Conservation (phyloP, 495 filamentous ascomycete genomes). For the Penicillium parvum region DNA sequence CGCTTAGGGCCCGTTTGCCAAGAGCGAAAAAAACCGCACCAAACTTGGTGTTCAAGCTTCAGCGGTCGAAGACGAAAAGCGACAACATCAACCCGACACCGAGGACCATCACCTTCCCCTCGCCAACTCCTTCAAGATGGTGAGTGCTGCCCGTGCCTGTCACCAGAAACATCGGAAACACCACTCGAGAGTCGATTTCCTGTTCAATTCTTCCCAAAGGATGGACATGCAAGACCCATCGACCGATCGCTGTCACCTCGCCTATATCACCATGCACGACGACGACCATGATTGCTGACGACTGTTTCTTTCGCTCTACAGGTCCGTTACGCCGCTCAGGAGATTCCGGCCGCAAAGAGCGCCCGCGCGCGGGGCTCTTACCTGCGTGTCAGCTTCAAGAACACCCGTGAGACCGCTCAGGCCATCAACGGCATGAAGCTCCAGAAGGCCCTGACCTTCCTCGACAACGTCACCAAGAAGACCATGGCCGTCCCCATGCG, state of each 20-base stretch:
- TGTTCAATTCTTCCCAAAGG: conserved; percentile 8
- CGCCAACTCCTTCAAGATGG: conserved; percentile 55
- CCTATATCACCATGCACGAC: conserved; percentile 6
- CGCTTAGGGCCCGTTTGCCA: conserved; percentile 45
- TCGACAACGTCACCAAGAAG: conserved; percentile 94
- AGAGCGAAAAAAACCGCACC: conserved; percentile 46
- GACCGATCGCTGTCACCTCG: neutral
- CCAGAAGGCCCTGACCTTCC: conserved; percentile 85
- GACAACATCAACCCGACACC: conserved; percentile 45
- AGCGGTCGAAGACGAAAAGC: conserved; percentile 44
- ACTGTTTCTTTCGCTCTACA: conserved; percentile 37
- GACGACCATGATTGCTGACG: conserved; percentile 28
- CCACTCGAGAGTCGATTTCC: conserved; percentile 2
- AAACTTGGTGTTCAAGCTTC: conserved; percentile 29
- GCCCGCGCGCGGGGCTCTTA: conserved; percentile 96
- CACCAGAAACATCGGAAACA: conserved; percentile 8
- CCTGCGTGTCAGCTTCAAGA: conserved; percentile 99
- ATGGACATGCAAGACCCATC: conserved; percentile 1
- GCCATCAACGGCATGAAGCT: conserved; percentile 99
- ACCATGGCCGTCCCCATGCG: conserved; percentile 96
- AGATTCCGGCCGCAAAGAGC: conserved; percentile 85
- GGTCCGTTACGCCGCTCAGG: conserved; percentile 97
- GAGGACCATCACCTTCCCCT: conserved; percentile 43
- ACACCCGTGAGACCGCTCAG: conserved; percentile 98
- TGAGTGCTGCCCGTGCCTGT: conserved; percentile 36